These are phyloP conservation scores for Geotrichum candidum DNA, from an alignment of 1,139 yeast genomes.

Conservation along the genomic window DNA sequence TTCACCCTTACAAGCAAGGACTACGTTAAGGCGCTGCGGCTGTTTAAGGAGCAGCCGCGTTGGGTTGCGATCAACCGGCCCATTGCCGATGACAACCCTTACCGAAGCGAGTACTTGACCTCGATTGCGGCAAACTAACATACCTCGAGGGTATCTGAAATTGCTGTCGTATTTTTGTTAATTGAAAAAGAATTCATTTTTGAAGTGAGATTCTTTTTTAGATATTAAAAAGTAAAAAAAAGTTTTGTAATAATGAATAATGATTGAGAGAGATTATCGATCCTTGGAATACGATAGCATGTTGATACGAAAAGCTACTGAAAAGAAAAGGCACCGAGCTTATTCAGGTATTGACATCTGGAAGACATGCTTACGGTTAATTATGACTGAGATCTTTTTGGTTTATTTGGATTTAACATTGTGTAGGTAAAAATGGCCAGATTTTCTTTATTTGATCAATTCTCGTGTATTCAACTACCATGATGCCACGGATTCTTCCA, in stretches of 20 bases:
- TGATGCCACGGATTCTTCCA: background rate
- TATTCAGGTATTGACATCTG: background rate
- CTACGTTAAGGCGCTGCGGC: constrained; percentile 68
- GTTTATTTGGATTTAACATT: too few species aligned
- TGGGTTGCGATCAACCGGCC: constrained; percentile 87
- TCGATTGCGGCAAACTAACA: constrained; percentile 1
- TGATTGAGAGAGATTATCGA: too few species aligned
- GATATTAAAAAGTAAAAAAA: too few species aligned
- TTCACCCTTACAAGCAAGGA: constrained; percentile 65
- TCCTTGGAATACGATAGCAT: background rate
- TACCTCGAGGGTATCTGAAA: background rate
- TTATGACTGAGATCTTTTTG: too few species aligned
- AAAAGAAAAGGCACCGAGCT: background rate
- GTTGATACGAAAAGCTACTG: background rate
- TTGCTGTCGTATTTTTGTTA: background rate
- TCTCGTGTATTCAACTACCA: background rate
- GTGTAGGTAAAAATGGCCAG: too few species aligned
- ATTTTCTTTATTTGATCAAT: background rate
- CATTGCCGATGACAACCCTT: constrained; percentile 39
- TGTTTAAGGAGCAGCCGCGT: constrained; percentile 92
- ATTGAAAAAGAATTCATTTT: background rate
- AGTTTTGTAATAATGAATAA: too few species aligned
- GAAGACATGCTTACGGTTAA: too few species aligned
- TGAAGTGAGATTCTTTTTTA: too few species aligned
- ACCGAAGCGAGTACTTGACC: constrained; percentile 41